These are phyloP conservation scores for Stephania cephalantha DNA, from an alignment of 164 flowering plant genomes.

Conservation along the genomic window DNA sequence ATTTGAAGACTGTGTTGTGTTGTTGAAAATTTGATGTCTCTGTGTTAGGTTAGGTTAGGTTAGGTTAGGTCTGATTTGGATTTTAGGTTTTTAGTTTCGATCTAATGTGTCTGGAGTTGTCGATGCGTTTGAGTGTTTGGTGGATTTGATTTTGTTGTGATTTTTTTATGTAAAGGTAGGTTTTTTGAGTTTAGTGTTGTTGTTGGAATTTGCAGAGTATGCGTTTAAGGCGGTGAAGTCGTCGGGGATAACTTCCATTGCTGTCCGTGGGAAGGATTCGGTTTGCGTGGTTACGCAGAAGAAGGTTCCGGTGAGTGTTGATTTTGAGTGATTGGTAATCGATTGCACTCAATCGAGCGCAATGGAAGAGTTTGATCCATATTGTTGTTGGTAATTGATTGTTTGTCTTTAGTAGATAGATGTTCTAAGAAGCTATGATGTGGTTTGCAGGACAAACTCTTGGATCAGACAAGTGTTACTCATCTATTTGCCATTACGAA, in stretches of 20 bases:
- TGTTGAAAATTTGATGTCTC: no score
- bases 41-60: background rate
- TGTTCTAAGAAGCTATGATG: background rate
- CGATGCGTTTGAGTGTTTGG: no score
- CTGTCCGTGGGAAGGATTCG: slow-evolving; percentile 87
- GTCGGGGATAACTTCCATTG: slow-evolving; percentile 83
- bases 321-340: background rate
- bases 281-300: slow-evolving; percentile 96
- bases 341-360: background rate
- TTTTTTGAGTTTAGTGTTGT: background rate
- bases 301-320: slow-evolving; percentile 84
- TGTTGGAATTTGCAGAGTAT: slow-evolving; percentile 49
- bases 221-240: slow-evolving; percentile 98
- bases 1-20: no score
- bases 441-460: slow-evolving; percentile 80
- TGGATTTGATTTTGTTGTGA: background rate
- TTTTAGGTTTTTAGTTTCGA: background rate
- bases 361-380: no score
- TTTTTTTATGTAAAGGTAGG: background rate
- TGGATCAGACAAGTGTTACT: slow-evolving; percentile 91
- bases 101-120: background rate
- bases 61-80: background rate
- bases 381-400: background rate
- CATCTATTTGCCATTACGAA: slow-evolving; percentile 88
- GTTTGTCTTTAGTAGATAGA: background rate